Base-by-base conservation (phyloP, 495 filamentous ascomycete species). In the Daldinia caldariorum region DNA sequence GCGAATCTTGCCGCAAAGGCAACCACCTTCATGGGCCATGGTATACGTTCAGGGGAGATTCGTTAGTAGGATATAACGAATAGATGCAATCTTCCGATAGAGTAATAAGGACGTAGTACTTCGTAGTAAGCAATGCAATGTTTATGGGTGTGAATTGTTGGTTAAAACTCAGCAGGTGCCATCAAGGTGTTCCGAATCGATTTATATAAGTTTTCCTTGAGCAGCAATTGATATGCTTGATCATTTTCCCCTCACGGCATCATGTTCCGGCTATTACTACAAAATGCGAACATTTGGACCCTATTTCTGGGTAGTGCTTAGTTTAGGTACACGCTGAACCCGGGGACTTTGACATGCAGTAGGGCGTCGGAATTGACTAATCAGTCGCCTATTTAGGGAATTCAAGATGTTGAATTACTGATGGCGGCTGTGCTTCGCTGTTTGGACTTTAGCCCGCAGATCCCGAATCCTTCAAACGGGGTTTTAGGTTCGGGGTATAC, bases 1-100 rank as follows among this genome's bases (percentile, higher is more conserved):
- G 49, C 70, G 63, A 54, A 74, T 56, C 29, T 80, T 80, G 13
- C 81, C 80, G 74, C 82, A 84, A 67, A 80, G 71, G 70, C 82
- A 84, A 22, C 61, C 47, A 34, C 81, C 74, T 76, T 81, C 78
- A 32, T 74, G 62, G 61, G 78, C 60, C 80, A 82, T 81, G 54
- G 50, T 81, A 41, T 35, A 67, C 9, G 37, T 26, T 39, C 5
- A 61, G 49, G 45, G 31, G 55, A 56, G 16, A 29, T 31, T 54
- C 29, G 66, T 43, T 62, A 41, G 43, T 66, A 14, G 47, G 22
- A 59, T 71, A 41, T 38, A n/a, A 2, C 1, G 14, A 14, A 10
- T 32, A 55, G 62, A 63, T 35, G 54, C 58, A 49, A 57, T 8
- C 50, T 16, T 12, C 41, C 14, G 20, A 39, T 39, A 55, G 6